Evolutionary conservation across 768 basidiomycete genomes (phyloP).

Genomic region (Lactarius pseudohatsudake): DNA sequence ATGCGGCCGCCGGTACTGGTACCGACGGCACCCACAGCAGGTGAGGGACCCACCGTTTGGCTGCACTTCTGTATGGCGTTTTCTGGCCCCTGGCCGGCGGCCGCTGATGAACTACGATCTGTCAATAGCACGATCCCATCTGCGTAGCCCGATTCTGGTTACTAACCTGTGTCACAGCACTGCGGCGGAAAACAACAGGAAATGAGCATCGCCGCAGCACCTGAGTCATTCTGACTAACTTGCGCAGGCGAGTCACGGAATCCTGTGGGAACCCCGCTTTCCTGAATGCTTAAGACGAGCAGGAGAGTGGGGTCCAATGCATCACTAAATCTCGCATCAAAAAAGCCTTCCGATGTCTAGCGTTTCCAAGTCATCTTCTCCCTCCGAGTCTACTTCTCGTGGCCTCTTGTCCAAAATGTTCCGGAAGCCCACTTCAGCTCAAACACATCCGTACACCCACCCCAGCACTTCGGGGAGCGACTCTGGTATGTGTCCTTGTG

Average conservation of each 20-base stretch:
- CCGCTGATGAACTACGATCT: background rate
- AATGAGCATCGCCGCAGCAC: background rate
- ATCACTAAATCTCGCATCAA: background rate
- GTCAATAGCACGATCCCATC: background rate
- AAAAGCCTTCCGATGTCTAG: background rate
- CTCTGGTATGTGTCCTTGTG: background rate
- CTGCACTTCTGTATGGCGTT: background rate
- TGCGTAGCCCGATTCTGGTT: background rate
- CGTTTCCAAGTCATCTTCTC: background rate
- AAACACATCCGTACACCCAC: background rate
- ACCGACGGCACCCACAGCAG: background rate
- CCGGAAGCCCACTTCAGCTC: background rate
- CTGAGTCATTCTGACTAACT: background rate
- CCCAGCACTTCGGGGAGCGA: no score
- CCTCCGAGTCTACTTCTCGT: background rate
- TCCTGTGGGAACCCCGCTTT: background rate
- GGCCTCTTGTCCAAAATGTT: conserved; percentile 8
- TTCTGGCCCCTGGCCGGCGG: no score
- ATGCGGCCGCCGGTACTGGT: no score
- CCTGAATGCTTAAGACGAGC: background rate
- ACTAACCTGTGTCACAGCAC: background rate
- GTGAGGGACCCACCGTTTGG: background rate
- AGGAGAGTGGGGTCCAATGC: background rate
- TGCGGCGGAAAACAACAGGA: background rate
- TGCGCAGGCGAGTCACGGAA: background rate